Evolutionary conservation across 495 filamentous ascomycete genomes (phyloP).

Genomic region (Aspergillus leporis): DNA sequence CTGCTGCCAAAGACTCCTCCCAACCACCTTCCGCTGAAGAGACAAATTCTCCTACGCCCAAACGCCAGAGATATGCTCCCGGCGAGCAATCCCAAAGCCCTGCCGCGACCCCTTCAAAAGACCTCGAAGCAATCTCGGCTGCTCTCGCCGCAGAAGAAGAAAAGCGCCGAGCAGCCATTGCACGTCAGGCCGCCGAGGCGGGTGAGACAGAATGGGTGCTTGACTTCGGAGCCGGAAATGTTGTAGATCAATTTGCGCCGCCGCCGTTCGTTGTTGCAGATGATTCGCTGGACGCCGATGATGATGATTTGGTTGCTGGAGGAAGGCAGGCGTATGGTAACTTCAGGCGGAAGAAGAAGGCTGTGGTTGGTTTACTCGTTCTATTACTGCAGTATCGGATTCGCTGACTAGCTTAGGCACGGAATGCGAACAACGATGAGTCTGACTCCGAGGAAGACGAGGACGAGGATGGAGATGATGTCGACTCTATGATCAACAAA

Average conservation of each 20-base stretch:
- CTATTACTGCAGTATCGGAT: neutral
- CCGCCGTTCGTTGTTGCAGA: conserved; percentile 37
- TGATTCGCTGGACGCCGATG: conserved; percentile 39
- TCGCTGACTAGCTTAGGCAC: neutral
- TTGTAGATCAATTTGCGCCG: conserved; percentile 18
- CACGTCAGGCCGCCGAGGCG: conserved; percentile 67
- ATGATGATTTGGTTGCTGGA: conserved; percentile 30
- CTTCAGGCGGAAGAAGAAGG: conserved; percentile 38
- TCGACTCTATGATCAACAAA: conserved; percentile 18
- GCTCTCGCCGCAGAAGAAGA: conserved; percentile 74
- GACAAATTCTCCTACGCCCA: conserved; percentile 34
- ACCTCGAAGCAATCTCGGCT: conserved; percentile 62
- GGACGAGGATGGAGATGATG: conserved; percentile 17
- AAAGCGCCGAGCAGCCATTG: conserved; percentile 69
- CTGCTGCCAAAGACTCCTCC: conserved; percentile 42
- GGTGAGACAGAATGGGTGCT: conserved; percentile 92
- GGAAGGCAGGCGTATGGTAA: conserved; percentile 42
- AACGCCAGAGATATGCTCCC: conserved; percentile 46
- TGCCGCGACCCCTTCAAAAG: conserved; percentile 31
- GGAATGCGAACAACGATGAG: conserved; percentile 7
- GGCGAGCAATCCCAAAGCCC: conserved; percentile 27
- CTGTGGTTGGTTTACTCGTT: conserved; percentile 18
- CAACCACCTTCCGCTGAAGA: conserved; percentile 39
- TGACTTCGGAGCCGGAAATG: conserved; percentile 29
- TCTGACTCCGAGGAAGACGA: conserved; percentile 20